Evolutionary conservation across 2,329 filamentous ascomycete genomes (phyloP), one percentile per base, ranked within the genome.

Genomic region (Aspergillus felis): DNA sequence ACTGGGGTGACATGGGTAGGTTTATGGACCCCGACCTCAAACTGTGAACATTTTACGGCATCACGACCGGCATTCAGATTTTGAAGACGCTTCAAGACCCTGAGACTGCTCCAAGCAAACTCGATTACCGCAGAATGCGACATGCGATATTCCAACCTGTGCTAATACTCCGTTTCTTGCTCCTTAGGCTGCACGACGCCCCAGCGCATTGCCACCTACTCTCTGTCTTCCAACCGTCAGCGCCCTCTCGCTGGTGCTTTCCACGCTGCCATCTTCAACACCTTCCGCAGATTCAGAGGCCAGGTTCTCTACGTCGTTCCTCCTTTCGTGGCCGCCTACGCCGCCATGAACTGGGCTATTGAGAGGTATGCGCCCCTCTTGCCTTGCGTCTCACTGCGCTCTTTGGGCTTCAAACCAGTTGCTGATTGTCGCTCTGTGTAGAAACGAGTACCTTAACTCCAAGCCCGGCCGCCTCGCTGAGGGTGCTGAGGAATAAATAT

Each of bases 231-330:
- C 66, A 97, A 99, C 84, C 88, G 90, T 74, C 93, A 96, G 82
- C 87, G 90, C 71, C 90, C 92, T 63, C 83, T 96, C 66, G 91
- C 91, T 63, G 91, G 90, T 69, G 81, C 88, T 59, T 77, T 83
- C 64, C 80, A 93, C 77, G 89, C 88, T 66, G 93, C 92, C 71
- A 79, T 97, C 81, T 97, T 97, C 88, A 99, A 99, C 85, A 88
- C 86, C 69, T 95, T 89, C 84, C 88, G 94, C 77, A 87, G 94
- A 71, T 90, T 89, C 79, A 87, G 87, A 75, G 78, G 83, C 68
- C 94, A 97, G 83, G 86, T 96, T 67, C 86, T 97, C 68, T 99
- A 92, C 84, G 87, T 92, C 78, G 84, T 87, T 27, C 90, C 94
- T 59, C 89, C 92, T 42, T 79, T 96, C 67, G 69, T 94, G 63